Base-by-base conservation (phyloP, 1,284 basidiomycete genomes). In the Tremellales sp. region DNA sequence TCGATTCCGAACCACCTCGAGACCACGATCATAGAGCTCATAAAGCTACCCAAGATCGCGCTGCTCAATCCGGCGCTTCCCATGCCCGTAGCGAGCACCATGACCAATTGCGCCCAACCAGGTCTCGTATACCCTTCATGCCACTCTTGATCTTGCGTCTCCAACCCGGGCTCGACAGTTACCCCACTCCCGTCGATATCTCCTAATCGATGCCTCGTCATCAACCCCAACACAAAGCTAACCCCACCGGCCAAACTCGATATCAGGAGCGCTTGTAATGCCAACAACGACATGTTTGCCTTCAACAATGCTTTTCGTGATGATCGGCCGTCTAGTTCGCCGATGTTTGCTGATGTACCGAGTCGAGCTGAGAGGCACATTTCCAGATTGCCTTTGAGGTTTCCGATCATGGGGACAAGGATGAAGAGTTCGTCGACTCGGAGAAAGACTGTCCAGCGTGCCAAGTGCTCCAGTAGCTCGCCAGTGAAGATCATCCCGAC, bases 371-470 rank as follows among this genome's bases (percentile, higher is more conserved):
- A 73, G n/a, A 70, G 57, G 51, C 69, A 70, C 69, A 71, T 70
- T 45, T 89, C 27, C 82, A 97, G 81, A 62, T 97, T 97, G 15
- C 94, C 94, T 68, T 97, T 97, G 55, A 98, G 82, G 64, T 97
- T 98, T 60, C 94, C 72, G 21, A 97, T 78, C 60, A 96, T 92
- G 11, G 94, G 93, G 7, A 97, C 85, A 51, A 97, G 87, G 78
- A 97, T 93, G 64, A 97, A 93, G 50, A 97, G 84, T 71, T 98
- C 93, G 77, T 97, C 87, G 43, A 94, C 83, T 47, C 86, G 81
- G 45, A 80, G 79, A 81, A 98, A 94, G 37, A 92, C 90, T 51
- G 79, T 80, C 92, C 92, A 97, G 50, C 80, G 87, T 40, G 90
- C 86, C 45, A 93, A 84, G 64, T 85, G 83, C 65, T 91, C 86